Evolutionary conservation across 768 basidiomycete species (phyloP), one percentile per base, ranked within the genome.

Genomic region (Lepiota venenata): DNA sequence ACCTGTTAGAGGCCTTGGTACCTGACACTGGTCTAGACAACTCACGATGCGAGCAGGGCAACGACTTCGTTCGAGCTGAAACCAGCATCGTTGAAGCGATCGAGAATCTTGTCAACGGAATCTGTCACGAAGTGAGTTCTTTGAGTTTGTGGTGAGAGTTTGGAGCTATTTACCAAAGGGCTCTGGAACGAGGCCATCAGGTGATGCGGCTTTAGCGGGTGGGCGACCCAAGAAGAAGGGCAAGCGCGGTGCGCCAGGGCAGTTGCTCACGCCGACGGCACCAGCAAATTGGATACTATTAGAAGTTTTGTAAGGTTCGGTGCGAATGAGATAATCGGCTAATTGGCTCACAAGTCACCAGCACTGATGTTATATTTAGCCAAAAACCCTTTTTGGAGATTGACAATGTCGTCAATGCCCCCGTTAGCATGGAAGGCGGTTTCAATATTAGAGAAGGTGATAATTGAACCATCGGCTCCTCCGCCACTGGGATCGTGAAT

Each of bases 391-490:
- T 61, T 65, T 54, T 75, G 67, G 0, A 52, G 61, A 3, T 67
- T 68, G 39, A 77, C 66, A 47, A 76, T 71, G 15, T 72, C 75
- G 56, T 76, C 73, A 35, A 74, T 67, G 11, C 78, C 78, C 20
- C 55, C 58, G 59, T 79, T 80, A 5, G 77, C 75, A 6, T 65
- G 60, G 64, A 74, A 81, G 7, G 58, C 53, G 18, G 71, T 64
- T 60, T 80, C 80, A 36, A 72, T 70, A 10, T 70, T 65, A 16
- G 63, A 59, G 65, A 82, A 81, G 1, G 68, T 64, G 55, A 78
- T 69, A 57, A 81, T 74, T 3, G 78, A 80, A 27, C 78, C 81
- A 55, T 82, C 80, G 42, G 74, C 73, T 16, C 74, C 74, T 61
- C 74, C 73, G 50, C 73, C 71, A 49, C 73, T 74, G 32, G 3